A percentile compares a stretch with the other conserved stretches of the same genome.
These are phyloP conservation scores for Sophora flavescens DNA, from an alignment of 306 rosid species.

Conservation along the genomic window DNA sequence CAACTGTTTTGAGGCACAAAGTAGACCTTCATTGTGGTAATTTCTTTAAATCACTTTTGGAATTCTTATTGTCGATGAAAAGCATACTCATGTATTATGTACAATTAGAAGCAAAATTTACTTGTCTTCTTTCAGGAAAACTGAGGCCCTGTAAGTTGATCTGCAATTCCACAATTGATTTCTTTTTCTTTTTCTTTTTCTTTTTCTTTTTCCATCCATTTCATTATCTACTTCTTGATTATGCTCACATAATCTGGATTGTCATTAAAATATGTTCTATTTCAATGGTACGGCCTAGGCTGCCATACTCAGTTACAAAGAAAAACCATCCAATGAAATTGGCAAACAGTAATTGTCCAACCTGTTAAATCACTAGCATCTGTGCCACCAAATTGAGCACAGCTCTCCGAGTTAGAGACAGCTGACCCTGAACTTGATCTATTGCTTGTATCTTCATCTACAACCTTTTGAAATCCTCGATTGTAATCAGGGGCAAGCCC, in stretches of 20 bases:
- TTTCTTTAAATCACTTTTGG: slow-evolving; percentile 25
- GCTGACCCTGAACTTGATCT: slow-evolving; percentile 99
- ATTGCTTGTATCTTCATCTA: slow-evolving; percentile 88
- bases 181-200: no score
- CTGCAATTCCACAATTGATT: slow-evolving; percentile 24
- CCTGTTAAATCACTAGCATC: slow-evolving; percentile 99
- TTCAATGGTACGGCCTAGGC: slow-evolving; percentile 45
- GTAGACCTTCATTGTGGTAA: slow-evolving; percentile 27
- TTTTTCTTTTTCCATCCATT: neutral
- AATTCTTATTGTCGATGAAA: slow-evolving; percentile 23
- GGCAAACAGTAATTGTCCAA: slow-evolving; percentile 50
- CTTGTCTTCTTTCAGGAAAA: slow-evolving; percentile 37
- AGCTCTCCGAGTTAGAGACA: slow-evolving; percentile 90
- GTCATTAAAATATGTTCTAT: slow-evolving; percentile 32
- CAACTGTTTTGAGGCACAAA: slow-evolving; percentile 26
- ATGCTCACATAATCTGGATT: slow-evolving; percentile 33
- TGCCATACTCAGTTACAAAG: slow-evolving; percentile 28
- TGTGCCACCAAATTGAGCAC: slow-evolving; percentile 82
- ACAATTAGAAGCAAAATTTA: slow-evolving; percentile 26
- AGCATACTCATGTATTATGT: neutral
- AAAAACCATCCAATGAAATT: slow-evolving; percentile 29
- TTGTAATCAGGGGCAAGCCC: slow-evolving; percentile 62
- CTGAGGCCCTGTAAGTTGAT: slow-evolving; percentile 18
- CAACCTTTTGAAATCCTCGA: slow-evolving; percentile 66
- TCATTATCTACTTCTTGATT: slow-evolving; percentile 34